These are phyloP conservation scores for Hemileccinum rubropunctum DNA, from an alignment of 768 basidiomycete species.

Conservation along the genomic window DNA sequence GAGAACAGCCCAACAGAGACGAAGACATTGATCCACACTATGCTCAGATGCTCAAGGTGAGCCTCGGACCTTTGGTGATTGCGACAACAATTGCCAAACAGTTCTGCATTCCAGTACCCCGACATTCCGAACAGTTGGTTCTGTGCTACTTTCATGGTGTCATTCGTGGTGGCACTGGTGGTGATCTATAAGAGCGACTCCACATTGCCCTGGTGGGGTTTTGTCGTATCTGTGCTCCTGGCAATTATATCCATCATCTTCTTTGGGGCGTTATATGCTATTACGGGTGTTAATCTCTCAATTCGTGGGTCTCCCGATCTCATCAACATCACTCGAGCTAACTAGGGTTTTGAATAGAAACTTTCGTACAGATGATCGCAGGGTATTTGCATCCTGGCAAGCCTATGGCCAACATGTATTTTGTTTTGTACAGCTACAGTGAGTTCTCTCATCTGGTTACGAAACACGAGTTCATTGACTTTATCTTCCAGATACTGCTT, in stretches of 20 bases:
- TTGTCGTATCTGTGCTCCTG: conserved; percentile 50
- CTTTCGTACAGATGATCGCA: conserved; percentile 35
- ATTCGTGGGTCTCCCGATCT: not conserved
- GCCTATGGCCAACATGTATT: conserved; percentile 44
- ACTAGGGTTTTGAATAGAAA: conserved; percentile 10
- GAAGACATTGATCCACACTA: not conserved
- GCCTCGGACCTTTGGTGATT: conserved; percentile 25
- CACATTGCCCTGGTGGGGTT: conserved; percentile 58
- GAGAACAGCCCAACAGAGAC: not conserved
- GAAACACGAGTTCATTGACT: conserved; percentile 39
- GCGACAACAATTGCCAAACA: not conserved
- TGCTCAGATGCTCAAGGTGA: conserved; percentile 45
- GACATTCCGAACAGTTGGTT: not conserved
- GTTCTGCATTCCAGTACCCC: not conserved
- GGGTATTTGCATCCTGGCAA: conserved; percentile 35
- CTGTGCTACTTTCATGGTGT: conserved; percentile 9
- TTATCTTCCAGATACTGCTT: conserved; percentile 4
- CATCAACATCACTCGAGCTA: no score
- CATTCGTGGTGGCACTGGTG: conserved; percentile 50
- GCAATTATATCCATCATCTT: conserved; percentile 49
- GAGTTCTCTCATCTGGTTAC: conserved; percentile 6
- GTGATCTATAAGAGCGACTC: conserved; percentile 52
- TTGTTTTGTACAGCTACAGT: conserved; percentile 46
- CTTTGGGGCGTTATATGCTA: conserved; percentile 51
- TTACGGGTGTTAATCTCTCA: conserved; percentile 35